Evolutionary conservation across 2,329 filamentous ascomycete species (phyloP), one percentile per base, ranked within the genome.

Genomic region (Hymenoscyphus infarciens): DNA sequence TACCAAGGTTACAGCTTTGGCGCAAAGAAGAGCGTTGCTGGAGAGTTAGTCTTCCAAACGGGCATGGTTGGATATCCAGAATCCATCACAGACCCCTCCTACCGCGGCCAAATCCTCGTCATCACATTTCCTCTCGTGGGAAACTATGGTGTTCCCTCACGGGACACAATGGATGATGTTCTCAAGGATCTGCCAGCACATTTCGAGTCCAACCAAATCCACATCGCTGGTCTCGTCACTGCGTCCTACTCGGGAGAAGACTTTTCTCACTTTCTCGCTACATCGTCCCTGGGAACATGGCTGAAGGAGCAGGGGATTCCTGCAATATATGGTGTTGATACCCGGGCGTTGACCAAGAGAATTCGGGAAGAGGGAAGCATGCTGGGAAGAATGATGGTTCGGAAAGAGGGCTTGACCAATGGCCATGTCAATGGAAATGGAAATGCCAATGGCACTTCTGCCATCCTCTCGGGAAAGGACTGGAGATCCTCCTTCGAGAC

Each of bases 21-120:
- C 78, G 93, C 94, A 67, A 84, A 91, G 74, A 97, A 93, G 84
- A 97, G 91, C 80, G 87, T 96, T 74, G 90, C 94, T 69, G 95
- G 95, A 77, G 95, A 99, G 83, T 83, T 99, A 76, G 95, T 99
- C 79, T 99, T 99, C 82, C 94, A 98, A 84, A 99, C 95, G 63
- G 95, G 95, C 78, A 97, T 98, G 93, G 95, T 98, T 71, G 95
- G 95, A 74, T 99, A 99, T 77, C 93, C 95, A 52, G 95, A 99
- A 82, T 96, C 89, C 56, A 83, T 95, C 71, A 94, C 91, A 65
- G 91, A 95, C 75, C 91, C 91, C 69, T 94, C 91, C 57, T 94
- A 95, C 78, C 88, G 90, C 57, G 91, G 91, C 66, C 94, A 99
- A 80, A 97, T 99, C 71, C 84, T 99, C 71, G 93, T 98, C 77